Percentiles rank a stretch among this genome's conserved stretches.
Conservation (phyloP, 495 filamentous ascomycete genomes). For the Thermothielavioides terrestris region DNA sequence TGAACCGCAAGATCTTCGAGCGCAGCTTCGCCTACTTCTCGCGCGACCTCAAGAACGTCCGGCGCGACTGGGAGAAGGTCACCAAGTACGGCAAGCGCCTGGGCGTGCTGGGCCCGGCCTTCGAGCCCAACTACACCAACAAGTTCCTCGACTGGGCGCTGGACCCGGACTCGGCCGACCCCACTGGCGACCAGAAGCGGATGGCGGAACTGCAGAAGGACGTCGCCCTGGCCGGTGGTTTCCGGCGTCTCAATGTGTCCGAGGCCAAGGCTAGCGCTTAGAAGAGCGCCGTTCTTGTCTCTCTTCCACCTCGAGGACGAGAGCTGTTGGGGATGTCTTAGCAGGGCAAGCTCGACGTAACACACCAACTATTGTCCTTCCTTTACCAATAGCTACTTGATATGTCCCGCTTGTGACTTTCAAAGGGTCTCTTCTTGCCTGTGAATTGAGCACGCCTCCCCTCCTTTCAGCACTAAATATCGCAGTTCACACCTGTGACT, state of each 20-base stretch:
- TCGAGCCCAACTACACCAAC: conserved; percentile 62
- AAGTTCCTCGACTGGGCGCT: conserved; percentile 53
- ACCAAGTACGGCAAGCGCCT: conserved; percentile 60
- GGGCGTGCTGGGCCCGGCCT: conserved; percentile 47
- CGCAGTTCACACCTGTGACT: too few relatives aligned
- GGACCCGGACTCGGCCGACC: conserved; percentile 51
- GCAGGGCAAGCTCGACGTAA: too few relatives aligned
- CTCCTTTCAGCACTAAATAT: too few relatives aligned
- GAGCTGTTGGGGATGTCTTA: too few relatives aligned
- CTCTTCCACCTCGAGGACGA: too few relatives aligned
- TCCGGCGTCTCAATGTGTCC: conserved; percentile 25
- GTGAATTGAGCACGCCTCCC: too few relatives aligned
- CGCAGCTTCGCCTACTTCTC: conserved; percentile 64
- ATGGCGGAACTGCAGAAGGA: conserved; percentile 54
- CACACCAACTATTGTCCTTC: background rate
- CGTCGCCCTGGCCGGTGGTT: conserved; percentile 44
- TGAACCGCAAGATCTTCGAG: conserved; percentile 67
- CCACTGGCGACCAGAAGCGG: conserved; percentile 56
- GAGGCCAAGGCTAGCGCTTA: conserved; percentile 4
- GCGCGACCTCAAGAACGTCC: conserved; percentile 60
- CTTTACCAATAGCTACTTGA: background rate
- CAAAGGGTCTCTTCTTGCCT: too few relatives aligned
- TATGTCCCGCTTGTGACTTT: background rate
- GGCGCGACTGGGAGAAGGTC: conserved; percentile 61
- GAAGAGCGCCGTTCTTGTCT: too few relatives aligned